These are phyloP conservation scores for Lepidium sativum DNA, from an alignment of 345 rosid genomes.

Conservation along the genomic window DNA sequence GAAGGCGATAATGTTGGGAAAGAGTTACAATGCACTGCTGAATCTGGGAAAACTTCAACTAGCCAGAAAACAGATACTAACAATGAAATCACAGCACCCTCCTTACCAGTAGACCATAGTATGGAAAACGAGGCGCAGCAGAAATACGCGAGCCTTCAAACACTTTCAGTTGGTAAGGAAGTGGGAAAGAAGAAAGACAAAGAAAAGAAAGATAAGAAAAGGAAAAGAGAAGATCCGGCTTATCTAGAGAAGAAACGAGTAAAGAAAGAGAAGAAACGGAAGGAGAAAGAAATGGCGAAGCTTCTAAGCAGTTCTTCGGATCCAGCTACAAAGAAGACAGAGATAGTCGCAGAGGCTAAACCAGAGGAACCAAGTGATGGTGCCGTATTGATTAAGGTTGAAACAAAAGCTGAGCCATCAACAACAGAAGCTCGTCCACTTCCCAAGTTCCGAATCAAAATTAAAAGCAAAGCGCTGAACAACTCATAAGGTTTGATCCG, in stretches of 20 bases:
- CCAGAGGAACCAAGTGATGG: conserved; percentile 37
- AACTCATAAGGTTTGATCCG: conserved; percentile 16
- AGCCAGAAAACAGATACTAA: conserved; percentile 33
- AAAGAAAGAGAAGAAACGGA: conserved; percentile 81
- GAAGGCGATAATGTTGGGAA: conserved; percentile 64
- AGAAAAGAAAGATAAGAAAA: conserved; percentile 53
- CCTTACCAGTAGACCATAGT: conserved; percentile 36
- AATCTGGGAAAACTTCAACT: conserved; percentile 55
- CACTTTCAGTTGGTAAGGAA: conserved; percentile 45
- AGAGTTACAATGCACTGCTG: conserved; percentile 97
- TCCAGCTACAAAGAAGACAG: conserved; percentile 23
- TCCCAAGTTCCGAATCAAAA: conserved; percentile 58
- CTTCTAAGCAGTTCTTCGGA: conserved; percentile 35
- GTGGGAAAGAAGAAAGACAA: conserved; percentile 43
- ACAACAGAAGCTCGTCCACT: conserved; percentile 45
- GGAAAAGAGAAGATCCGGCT: conserved; percentile 60
- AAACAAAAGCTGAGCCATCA: conserved; percentile 41
- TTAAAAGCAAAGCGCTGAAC: conserved; percentile 54
- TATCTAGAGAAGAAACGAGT: conserved; percentile 64
- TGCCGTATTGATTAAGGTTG: conserved; percentile 29
- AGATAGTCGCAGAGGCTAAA: conserved; percentile 28
- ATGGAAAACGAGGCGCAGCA: conserved; percentile 42
- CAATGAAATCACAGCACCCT: conserved; percentile 35
- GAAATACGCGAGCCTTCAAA: conserved; percentile 59
- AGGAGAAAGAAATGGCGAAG: conserved; percentile 72